Evolutionary conservation across 805 yeast species (phyloP).

Genomic region (Candida quercuum): DNA sequence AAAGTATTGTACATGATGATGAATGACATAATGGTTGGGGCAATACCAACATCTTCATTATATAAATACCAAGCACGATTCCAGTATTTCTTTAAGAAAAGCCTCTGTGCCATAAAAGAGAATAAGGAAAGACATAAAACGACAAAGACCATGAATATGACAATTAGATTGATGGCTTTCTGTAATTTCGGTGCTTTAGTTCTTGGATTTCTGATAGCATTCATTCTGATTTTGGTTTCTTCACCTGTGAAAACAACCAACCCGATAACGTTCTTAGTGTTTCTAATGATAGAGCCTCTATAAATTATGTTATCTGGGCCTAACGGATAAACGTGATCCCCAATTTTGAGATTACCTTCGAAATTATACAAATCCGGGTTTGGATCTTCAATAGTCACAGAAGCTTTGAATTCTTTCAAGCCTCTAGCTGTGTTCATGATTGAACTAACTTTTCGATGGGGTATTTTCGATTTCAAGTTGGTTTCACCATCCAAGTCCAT

Average conservation of each 20-base stretch:
- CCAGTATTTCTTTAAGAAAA: slow-evolving; percentile 37
- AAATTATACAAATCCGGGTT: slow-evolving; percentile 86
- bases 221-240: slow-evolving; percentile 93
- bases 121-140: slow-evolving; percentile 73
- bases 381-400: slow-evolving; percentile 81
- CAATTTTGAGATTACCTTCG: slow-evolving; percentile 63
- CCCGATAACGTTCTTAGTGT: slow-evolving; percentile 72
- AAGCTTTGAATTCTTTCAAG: slow-evolving; percentile 43
- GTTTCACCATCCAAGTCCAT: slow-evolving; percentile 99
- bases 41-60: slow-evolving; percentile 72
- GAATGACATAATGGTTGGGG: slow-evolving; percentile 91
- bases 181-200: slow-evolving; percentile 93
- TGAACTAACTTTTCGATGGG: slow-evolving; percentile 59
- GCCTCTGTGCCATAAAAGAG: slow-evolving; percentile 72
- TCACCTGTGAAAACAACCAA: slow-evolving; percentile 91
- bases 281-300: slow-evolving; percentile 85
- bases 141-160: slow-evolving; percentile 79
- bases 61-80: slow-evolving; percentile 67
- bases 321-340: slow-evolving; percentile 45
- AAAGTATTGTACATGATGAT: slow-evolving; percentile 96
- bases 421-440: slow-evolving; percentile 44
- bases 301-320: slow-evolving; percentile 81
- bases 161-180: slow-evolving; percentile 73
- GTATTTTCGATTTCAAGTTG: slow-evolving; percentile 69
- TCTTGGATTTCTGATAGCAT: slow-evolving; percentile 84